Evolutionary conservation across 495 filamentous ascomycete genomes (phyloP).

Genomic region (Coniosporium apollinis): DNA sequence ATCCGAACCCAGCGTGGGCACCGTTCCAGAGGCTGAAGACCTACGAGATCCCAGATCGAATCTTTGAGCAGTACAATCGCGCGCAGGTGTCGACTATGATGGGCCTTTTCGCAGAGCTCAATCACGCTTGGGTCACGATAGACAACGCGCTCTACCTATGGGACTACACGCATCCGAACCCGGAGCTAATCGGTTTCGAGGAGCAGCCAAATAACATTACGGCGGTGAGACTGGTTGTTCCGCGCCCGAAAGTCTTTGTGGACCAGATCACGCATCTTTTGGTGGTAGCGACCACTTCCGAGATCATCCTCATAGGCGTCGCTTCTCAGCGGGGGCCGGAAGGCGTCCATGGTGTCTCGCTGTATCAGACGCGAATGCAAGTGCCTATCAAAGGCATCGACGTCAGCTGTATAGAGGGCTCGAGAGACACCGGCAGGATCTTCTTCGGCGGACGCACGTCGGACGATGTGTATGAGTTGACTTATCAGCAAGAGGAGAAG

Average conservation of each 20-base stretch:
- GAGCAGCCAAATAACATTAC: conserved; percentile 74
- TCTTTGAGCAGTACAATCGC: conserved; percentile 78
- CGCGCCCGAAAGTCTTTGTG: conserved; percentile 69
- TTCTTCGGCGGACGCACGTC: conserved; percentile 64
- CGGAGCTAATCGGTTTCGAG: conserved; percentile 83
- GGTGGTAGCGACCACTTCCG: conserved; percentile 68
- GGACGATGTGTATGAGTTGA: conserved; percentile 81
- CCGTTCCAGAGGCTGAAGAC: conserved; percentile 72
- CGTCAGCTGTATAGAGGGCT: conserved; percentile 60
- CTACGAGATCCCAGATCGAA: conserved; percentile 71
- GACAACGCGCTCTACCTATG: conserved; percentile 93
- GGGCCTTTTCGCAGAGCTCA: conserved; percentile 82
- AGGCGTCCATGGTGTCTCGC: conserved; percentile 50
- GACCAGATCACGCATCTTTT: conserved; percentile 67
- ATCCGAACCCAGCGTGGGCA: conserved; percentile 50
- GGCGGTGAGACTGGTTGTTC: conserved; percentile 63
- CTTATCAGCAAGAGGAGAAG: conserved; percentile 88
- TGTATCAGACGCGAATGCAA: conserved; percentile 76
- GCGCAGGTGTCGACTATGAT: conserved; percentile 71
- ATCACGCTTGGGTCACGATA: conserved; percentile 89
- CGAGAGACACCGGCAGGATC: conserved; percentile 60
- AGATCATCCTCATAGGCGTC: conserved; percentile 71
- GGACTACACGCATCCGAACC: conserved; percentile 83
- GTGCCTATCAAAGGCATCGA: conserved; percentile 52
- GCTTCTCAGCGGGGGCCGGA: conserved; percentile 39